Base-by-base conservation (phyloP, 1,284 basidiomycete genomes). In the Irpex sp. region DNA sequence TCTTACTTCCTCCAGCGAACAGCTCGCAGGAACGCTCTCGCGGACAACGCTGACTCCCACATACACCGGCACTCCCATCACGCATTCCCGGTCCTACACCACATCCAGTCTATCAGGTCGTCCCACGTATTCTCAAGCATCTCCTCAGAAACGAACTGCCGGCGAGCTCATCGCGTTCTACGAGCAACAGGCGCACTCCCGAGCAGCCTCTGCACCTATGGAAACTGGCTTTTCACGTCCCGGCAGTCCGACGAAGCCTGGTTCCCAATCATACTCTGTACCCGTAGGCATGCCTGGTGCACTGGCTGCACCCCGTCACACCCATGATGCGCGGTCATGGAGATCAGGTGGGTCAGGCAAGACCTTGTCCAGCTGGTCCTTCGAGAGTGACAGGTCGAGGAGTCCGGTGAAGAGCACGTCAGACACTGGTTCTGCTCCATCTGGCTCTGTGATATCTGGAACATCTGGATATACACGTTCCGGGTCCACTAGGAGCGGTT, bases 91-190 rank as follows among this genome's bases (percentile, higher is more conserved):
- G 11, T 51, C 50, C 3, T 51, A 51, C 26, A 51, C 50, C 19
- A 19, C 50, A 19, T 51, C 50, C 13, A 51, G 50, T 31, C 19
- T 31, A 3, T 19, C 17, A 1, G 19, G 26, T 31, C 13, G 50
- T 11, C 26, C 50, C 2, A 11, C 17, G 4, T 31, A 51, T 51
- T 19, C 39, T 33, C 60, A 15, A 33, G 47, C 26, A 21, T 17
- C 33, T 21, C 33, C 49, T 50, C 59, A 51, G 35, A 50, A 37
- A 31, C 59, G 59, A 37, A 54, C 51, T n/a, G 39, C 59, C 17
- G 56, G 61, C 31, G 61, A 62, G 33, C 61, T 62, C 49, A 62
- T 62, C 46, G 61, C 61, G 13, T 17, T 62, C 31, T 62, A 51
- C 50, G 61, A 62, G 15, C 17, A 53, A 11, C 61, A 57, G 15